phyloP scores from a whole-genome alignment of 495 filamentous ascomycete species.

The Xylaria castorea region DNA sequence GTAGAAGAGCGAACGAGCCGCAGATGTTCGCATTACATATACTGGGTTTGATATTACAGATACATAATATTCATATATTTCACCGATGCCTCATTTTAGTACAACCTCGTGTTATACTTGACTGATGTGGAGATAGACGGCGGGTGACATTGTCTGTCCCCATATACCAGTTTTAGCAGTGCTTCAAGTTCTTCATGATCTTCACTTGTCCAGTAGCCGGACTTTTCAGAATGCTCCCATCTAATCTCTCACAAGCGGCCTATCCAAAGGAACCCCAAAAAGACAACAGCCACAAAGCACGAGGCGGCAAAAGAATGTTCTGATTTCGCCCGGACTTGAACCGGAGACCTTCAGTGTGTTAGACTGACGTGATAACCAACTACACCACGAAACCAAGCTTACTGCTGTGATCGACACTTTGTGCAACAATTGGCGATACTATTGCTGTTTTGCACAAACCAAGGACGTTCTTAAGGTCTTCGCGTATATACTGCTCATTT shows the following conservation, averaged over 20 bases:
- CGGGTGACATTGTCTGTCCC: not conserved
- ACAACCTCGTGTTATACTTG: not conserved
- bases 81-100: not conserved
- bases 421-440: no score
- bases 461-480: no score
- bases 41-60: conserved; percentile 36
- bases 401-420: no score
- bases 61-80: conserved; percentile 40
- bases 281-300: not conserved
- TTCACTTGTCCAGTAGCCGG: not conserved
- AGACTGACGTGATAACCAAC: conserved; percentile 25
- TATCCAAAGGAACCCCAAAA: not conserved
- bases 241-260: not conserved
- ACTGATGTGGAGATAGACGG: not conserved
- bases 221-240: not conserved
- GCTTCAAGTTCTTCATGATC: not conserved
- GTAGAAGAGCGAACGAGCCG: conserved; percentile 34
- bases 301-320: not conserved
- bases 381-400: conserved; percentile 21
- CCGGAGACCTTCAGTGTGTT: conserved; percentile 25
- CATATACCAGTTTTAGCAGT: not conserved
- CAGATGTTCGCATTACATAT: conserved; percentile 36
- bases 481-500: no score
- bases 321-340: conserved; percentile 28
- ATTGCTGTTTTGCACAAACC: not conserved